phyloP scores from a whole-genome alignment of 306 rosid genomes.

The Nissolia schottii region DNA sequence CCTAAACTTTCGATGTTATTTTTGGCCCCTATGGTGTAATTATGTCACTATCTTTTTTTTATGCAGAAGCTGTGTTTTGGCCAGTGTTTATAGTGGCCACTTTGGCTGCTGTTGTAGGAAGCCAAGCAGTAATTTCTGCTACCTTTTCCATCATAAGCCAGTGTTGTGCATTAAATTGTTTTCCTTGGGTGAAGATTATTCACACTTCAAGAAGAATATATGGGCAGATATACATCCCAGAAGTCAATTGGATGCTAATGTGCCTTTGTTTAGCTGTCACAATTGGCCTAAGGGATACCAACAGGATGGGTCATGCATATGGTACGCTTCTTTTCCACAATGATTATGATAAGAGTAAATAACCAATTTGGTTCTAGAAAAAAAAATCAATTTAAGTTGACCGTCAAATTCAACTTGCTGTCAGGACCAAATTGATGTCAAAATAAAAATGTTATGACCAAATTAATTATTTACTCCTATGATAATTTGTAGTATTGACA shows the following conservation, averaged over 20 bases:
- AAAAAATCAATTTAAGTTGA: no score
- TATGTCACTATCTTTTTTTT: neutral
- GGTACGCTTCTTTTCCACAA: constrained; percentile 33
- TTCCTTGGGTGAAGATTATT: constrained; percentile 56
- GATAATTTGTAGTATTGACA: neutral
- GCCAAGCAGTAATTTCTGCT: constrained; percentile 75
- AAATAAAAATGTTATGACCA: no score
- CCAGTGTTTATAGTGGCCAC: constrained; percentile 72
- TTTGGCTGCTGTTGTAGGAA: constrained; percentile 58
- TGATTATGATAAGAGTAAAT: no score
- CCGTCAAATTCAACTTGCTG: no score
- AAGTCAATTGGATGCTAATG: constrained; percentile 75
- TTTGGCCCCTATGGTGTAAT: neutral
- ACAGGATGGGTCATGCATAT: constrained; percentile 68
- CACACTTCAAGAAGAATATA: constrained; percentile 63
- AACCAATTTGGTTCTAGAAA: no score
- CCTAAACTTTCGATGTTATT: neutral
- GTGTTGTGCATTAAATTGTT: constrained; percentile 63
- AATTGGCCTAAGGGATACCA: constrained; percentile 59
- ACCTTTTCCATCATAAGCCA: constrained; percentile 70
- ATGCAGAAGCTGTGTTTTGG: constrained; percentile 72
- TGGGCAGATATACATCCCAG: constrained; percentile 81
- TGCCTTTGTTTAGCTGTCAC: constrained; percentile 64
- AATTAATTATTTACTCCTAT: no score
- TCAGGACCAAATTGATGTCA: no score